A percentile compares a stretch with the other conserved stretches of the same genome.
Conservation (phyloP, 75 land plant genomes). For the Pinus albicaulis region DNA sequence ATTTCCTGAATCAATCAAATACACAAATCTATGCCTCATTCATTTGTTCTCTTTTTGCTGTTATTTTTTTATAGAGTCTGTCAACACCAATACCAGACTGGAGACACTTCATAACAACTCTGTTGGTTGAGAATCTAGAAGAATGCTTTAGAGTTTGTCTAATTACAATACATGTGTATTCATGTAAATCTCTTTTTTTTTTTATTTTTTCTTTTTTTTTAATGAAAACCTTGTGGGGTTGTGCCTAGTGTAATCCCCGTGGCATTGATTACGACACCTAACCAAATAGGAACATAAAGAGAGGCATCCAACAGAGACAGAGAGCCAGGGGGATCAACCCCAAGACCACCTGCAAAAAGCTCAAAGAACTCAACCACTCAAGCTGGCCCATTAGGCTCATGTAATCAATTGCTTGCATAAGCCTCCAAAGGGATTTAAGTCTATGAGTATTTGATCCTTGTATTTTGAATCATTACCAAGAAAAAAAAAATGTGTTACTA, state of each 20-base stretch:
- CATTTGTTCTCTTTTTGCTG: not conserved
- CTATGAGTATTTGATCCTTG: not conserved
- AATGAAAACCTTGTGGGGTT: too few relatives aligned
- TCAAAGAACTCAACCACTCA: too few relatives aligned
- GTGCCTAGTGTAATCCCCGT: too few relatives aligned
- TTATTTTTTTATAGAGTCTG: not conserved
- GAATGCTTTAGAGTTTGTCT: not conserved
- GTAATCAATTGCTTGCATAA: not conserved
- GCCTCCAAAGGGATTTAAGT: not conserved
- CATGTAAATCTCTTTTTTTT: not conserved
- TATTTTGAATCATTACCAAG: not conserved
- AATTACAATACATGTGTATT: not conserved
- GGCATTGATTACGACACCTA: too few relatives aligned
- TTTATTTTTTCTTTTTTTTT: too few relatives aligned
- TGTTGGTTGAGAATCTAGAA: not conserved
- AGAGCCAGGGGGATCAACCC: too few relatives aligned
- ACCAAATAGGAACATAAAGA: too few relatives aligned
- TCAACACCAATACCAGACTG: not conserved
- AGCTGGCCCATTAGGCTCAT: not conserved
- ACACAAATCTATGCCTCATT: not conserved
- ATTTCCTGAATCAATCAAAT: not conserved
- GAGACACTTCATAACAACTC: not conserved
- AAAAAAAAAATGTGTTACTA: not conserved
- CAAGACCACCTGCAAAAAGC: too few relatives aligned
- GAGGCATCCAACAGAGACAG: too few relatives aligned